Base-by-base conservation (phyloP, 352 stramenopile species). In the Globisporangium okanoganense region DNA sequence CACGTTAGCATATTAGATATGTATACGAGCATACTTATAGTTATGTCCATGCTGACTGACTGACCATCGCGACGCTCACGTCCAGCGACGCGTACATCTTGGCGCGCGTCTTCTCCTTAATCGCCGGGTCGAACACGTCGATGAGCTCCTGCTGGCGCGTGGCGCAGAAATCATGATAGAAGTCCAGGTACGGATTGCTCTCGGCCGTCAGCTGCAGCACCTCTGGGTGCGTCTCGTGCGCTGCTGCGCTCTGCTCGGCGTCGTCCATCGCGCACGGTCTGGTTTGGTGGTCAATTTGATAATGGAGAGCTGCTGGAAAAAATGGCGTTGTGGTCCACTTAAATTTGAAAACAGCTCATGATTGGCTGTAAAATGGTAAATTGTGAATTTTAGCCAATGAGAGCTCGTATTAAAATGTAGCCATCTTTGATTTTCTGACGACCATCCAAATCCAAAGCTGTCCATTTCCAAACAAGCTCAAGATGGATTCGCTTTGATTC, bases 101-200 rank as follows among this genome's bases (percentile, higher is more conserved):
- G 22, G 69, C 71, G 50, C 85, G 80, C 54, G 67, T 75, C 56
- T 89, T 79, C 76, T 90, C 81, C 56, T 73, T 78, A 49, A 92
- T 66, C 13, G 74, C 59, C 36, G 82, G 79, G 48, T 94, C 80
- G 58, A 94, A 94, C n/a, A 94, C 72, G 6, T 67, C 64, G 38
- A 75, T 77, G 43, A 94, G 70, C 31, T 94, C 82, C 57, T 79
- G 68, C 38, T 68, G 70, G 29, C 74, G 72, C 31, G 76, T 73
- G n/a, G 64, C 68, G 47, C 78, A 84, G 67, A 88, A 94, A 47
- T 72, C 74, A 58, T 71, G 61, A 59, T 89, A 92, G 70, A 88
- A 90, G 53, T 90, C 74, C 69, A 94, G 60, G 70, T 94, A 94
- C 69, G 85, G 85, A 41, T 94, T 94, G 69, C 79, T 92, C 31